A percentile compares a stretch with the other conserved stretches of the same genome.
These are phyloP conservation scores for Syzygium jambos DNA, from an alignment of 345 rosid genomes.

Conservation along the genomic window DNA sequence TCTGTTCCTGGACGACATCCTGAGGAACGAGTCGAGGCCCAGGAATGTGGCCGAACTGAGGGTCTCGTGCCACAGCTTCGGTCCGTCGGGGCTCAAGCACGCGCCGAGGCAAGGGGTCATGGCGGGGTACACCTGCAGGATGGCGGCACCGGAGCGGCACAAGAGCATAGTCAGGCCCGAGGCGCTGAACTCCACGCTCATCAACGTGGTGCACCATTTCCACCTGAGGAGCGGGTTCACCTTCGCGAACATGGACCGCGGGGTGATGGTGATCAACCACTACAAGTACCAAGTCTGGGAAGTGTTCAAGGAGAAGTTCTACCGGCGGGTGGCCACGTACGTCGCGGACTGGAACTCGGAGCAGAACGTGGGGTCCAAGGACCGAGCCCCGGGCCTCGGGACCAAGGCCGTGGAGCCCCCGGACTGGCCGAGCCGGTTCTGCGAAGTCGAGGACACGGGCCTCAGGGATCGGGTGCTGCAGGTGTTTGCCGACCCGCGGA, in stretches of 20 bases:
- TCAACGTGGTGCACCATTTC: constrained; percentile 84
- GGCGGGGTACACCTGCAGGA: constrained; percentile 66
- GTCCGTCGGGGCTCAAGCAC: constrained; percentile 53
- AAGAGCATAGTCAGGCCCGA: constrained; percentile 77
- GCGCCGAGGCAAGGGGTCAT: constrained; percentile 44
- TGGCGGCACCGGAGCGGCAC: constrained; percentile 61
- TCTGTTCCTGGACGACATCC: constrained; percentile 12
- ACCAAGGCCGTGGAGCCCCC: constrained; percentile 64
- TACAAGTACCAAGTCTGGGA: constrained; percentile 92
- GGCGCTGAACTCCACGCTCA: constrained; percentile 59
- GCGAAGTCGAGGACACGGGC: constrained; percentile 65
- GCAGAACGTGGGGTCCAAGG: constrained; percentile 68
- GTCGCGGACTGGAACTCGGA: constrained; percentile 86
- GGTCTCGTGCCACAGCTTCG: constrained; percentile 55
- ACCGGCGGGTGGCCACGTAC: constrained; percentile 79
- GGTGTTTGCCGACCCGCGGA: constrained; percentile 19
- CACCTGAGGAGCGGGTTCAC: constrained; percentile 40
- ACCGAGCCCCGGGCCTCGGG: constrained; percentile 86
- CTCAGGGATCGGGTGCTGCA: constrained; percentile 49
- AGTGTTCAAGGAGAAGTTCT: constrained; percentile 82
- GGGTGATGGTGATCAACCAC: constrained; percentile 58
- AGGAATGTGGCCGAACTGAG: constrained; percentile 43
- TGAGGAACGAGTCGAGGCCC: constrained; percentile 18
- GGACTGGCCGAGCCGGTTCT: constrained; percentile 68
- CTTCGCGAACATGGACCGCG: constrained; percentile 34